Base-by-base conservation (phyloP, 148 eudicot species). In the Dysphania ambrosioides region DNA sequence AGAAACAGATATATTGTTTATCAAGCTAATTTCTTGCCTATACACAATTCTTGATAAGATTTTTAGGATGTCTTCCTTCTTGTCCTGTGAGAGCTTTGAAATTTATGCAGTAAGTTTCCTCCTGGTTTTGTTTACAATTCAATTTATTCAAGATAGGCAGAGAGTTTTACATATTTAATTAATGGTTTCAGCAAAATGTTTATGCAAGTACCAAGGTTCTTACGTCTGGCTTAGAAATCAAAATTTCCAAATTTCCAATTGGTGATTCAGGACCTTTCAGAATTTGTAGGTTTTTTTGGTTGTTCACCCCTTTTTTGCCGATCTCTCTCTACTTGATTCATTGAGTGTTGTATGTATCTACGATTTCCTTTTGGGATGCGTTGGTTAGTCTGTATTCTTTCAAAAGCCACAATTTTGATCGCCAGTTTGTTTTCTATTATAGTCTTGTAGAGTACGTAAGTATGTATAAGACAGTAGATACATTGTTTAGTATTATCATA, bases 21-120 rank as follows among this genome's bases (percentile, higher is more conserved):
- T 24, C 6, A 12, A n/a, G 21, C 0, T 4, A 21, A 0, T 53
- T 19, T 0, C 8, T 6, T 53, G 10, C 0, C 0, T 5, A 0
- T 5, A 63, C 19, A 63, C 3, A 11, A 19, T 7, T 63, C 19
- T 63, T 2, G 40, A 8, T 32, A 63, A 32, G 67, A 63, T 32
- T 19, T 53, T 1, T 24, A 34, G 67, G 67, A 63, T 21, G 32
- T 19, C 2, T 0, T 18, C n/a, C 26, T 29, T 18, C n/a, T 1
- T 13, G 1, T 31, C 66, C 4, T 8, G 6, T 59, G 5, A 30
- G 16, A 5, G 31, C 31, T 6, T 16, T 61, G 66, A 61, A 30
- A 21, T 63, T 12, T 63, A 18, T 24, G 5, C 16, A 6, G 41
- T 41, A 63, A 63, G 19, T 32, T 19, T 16, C 2, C 40, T 63